Base-by-base conservation (phyloP, 176 grass and related monocot species). In the Carex littledalei region DNA sequence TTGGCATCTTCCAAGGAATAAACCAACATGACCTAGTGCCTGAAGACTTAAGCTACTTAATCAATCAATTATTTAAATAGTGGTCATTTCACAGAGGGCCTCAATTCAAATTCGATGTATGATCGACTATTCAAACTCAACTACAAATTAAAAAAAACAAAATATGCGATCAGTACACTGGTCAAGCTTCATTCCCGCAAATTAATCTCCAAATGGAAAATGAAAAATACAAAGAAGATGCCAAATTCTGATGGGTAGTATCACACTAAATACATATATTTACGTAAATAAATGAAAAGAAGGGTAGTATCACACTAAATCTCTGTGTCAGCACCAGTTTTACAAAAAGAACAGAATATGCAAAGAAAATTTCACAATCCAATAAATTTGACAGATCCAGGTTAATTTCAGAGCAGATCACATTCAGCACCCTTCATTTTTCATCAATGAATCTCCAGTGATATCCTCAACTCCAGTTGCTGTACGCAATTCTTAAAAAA, bases 201-300 rank as follows among this genome's bases (percentile, higher is more conserved):
- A 58, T 61, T 35, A 61, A 58, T 58, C 7, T 59, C 55, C 10
- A 81, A 81, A 62, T 63, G 2, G 8, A 81, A 63, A 64, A 81
- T 45, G 31, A 14, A 64, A 82, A 24, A 8, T 50, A 65, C 79
- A 81, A 37, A 31, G 15, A 81, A 26, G 5, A 22, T 32, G 26
- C 50, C 74, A 78, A 20, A 34, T 26, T 31, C 52, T 78, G 52
- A 82, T 82, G 35, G 18, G 35, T 68, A 66, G 55, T 32, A 10
- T 69, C 63, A 26, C 20, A 53, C 41, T 67, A 18, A 32, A 55
- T 83, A 50, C 45, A 83, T 69, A 69, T 68, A 83, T 83, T 15
- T 83, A 67, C 81, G 13, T 83, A 31, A 83, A 83, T 29, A 83
- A 83, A 83, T 67, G 59, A 83, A 82, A 67, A 83, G 61, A 83